Evolutionary conservation across 352 stramenopile species (phyloP).

Genomic region (Thraustochytrium sp.): DNA sequence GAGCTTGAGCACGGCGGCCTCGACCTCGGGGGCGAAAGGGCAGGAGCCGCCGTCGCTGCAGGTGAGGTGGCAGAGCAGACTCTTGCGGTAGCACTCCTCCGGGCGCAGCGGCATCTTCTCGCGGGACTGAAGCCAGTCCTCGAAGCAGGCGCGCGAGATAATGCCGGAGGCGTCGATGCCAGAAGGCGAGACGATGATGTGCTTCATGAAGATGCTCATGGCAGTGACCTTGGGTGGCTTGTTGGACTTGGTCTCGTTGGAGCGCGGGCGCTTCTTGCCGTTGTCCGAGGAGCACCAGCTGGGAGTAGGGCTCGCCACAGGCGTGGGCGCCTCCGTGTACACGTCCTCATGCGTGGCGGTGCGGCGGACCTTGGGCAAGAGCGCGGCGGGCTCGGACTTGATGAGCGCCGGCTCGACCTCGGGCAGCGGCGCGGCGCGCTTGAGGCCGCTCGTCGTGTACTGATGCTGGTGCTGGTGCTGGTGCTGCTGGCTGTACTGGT

Average conservation of each 20-base stretch:
- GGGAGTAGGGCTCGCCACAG: background rate
- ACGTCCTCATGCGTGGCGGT: no score
- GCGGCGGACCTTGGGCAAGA: no score
- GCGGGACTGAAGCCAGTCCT: slow-evolving; percentile 11
- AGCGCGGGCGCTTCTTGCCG: background rate
- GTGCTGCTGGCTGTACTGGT: no score
- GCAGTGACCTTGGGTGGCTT: slow-evolving; percentile 2
- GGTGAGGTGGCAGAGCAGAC: slow-evolving; percentile 22
- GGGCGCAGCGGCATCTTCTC: slow-evolving; percentile 3
- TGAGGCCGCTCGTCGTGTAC: no score
- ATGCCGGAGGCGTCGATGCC: slow-evolving; percentile 18
- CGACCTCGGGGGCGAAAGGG: slow-evolving; percentile 2
- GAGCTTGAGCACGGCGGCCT: slow-evolving; percentile 11
- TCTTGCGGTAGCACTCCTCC: slow-evolving; percentile 43
- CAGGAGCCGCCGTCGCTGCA: slow-evolving; percentile 22
- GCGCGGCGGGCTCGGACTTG: no score
- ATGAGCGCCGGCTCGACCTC: no score
- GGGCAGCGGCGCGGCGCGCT: no score
- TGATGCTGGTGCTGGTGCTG: no score
- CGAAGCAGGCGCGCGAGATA: slow-evolving; percentile 27
- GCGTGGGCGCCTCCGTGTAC: background rate
- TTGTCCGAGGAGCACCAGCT: background rate
- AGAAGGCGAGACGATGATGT: background rate
- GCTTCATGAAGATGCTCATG: slow-evolving; percentile 28
- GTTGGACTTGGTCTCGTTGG: background rate